These are phyloP conservation scores for Lentinula lateritia DNA, from an alignment of 768 basidiomycete genomes.

Conservation along the genomic window DNA sequence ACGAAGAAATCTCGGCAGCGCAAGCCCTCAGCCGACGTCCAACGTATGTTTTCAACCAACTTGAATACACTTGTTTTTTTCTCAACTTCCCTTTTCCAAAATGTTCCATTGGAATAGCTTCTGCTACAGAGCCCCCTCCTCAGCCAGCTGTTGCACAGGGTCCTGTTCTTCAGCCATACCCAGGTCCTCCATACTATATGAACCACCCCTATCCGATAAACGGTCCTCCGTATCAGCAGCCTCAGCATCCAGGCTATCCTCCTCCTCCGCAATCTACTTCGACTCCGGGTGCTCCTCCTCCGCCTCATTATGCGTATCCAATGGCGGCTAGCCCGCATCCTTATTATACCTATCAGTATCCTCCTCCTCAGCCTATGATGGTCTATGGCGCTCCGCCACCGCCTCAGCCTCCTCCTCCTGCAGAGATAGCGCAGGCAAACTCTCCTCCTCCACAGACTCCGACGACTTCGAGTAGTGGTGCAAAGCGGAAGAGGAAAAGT, in stretches of 20 bases:
- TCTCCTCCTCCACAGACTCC: slow-evolving; percentile 25
- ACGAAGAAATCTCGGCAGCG: slow-evolving; percentile 52
- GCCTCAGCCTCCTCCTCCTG: slow-evolving; percentile 36
- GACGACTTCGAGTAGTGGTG: slow-evolving; percentile 27
- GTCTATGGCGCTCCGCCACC: slow-evolving; percentile 51
- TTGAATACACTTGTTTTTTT: slow-evolving; percentile 10
- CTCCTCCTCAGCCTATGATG: slow-evolving; percentile 63
- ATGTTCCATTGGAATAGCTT: slow-evolving; percentile 7
- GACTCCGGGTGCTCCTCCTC: slow-evolving; percentile 32
- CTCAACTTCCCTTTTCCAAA: not conserved
- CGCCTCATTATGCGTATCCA: slow-evolving; percentile 51
- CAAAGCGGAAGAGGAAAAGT: slow-evolving; percentile 64
- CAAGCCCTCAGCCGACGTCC: slow-evolving; percentile 31
- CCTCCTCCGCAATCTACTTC: slow-evolving; percentile 32
- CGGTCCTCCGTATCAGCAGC: slow-evolving; percentile 43
- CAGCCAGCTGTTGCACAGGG: slow-evolving; percentile 31
- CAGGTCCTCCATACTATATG: slow-evolving; percentile 51
- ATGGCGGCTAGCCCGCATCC: slow-evolving; percentile 53
- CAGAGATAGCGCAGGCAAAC: slow-evolving; percentile 13
- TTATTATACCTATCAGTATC: slow-evolving; percentile 54
- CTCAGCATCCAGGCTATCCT: slow-evolving; percentile 5
- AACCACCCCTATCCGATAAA: slow-evolving; percentile 62
- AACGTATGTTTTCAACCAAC: slow-evolving; percentile 17
- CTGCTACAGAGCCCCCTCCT: slow-evolving; percentile 23
- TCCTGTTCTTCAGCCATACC: slow-evolving; percentile 48